These are phyloP conservation scores for Schizochytrium sp. DNA, from an alignment of 108 stramenopile genomes.

Conservation along the genomic window DNA sequence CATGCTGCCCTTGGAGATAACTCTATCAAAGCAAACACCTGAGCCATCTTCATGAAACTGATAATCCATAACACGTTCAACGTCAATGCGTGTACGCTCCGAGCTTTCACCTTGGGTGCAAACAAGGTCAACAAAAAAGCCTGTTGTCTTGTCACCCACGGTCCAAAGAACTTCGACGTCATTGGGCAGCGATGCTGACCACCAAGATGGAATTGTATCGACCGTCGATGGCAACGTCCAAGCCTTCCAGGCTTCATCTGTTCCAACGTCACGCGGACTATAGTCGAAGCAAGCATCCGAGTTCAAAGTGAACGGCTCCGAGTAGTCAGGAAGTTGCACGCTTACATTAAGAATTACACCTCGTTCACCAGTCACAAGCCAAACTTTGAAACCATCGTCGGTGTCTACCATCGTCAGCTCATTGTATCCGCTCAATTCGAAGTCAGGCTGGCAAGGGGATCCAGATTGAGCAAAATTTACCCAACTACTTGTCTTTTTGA, in stretches of 20 bases:
- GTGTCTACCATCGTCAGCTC: not conserved
- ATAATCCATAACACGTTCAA: too few species aligned
- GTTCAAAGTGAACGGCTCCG: not conserved
- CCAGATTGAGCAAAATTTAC: not conserved
- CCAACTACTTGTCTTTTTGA: not conserved
- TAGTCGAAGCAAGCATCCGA: slow-evolving; percentile 12
- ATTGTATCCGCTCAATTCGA: not conserved
- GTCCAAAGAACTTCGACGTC: slow-evolving; percentile 17
- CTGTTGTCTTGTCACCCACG: not conserved
- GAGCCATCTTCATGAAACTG: too few species aligned
- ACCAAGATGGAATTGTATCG: not conserved
- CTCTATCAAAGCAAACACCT: too few species aligned
- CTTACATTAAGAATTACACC: not conserved
- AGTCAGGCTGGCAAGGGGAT: slow-evolving; percentile 13
- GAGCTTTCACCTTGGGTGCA: not conserved
- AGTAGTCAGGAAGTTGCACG: not conserved
- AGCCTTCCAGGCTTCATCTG: not conserved
- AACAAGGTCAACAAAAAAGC: not conserved
- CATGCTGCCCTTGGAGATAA: too few species aligned
- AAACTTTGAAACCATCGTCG: not conserved
- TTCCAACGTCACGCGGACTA: not conserved
- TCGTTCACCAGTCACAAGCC: not conserved
- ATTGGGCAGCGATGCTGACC: not conserved
- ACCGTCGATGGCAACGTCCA: not conserved
- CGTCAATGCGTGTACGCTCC: too few species aligned